Base-by-base conservation (phyloP, 2,329 filamentous ascomycete genomes). In the Calonectria hawksworthii region DNA sequence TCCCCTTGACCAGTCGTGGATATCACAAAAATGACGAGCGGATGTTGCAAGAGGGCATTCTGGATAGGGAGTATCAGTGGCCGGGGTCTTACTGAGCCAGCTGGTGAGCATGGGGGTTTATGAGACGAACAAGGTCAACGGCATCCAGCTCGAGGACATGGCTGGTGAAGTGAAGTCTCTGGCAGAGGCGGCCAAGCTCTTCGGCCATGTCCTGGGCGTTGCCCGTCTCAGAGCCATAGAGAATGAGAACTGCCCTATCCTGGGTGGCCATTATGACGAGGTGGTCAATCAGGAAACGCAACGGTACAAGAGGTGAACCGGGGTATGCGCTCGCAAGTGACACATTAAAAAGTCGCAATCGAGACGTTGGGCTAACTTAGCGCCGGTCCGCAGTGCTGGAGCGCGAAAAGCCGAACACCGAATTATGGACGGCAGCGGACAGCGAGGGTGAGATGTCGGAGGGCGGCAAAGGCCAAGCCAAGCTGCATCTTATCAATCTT, bases 1-100 rank as follows among this genome's bases (percentile, higher is more conserved):
- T 99, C 96, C 8, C 97, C 97, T 86, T 99, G 96, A 7, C 97
- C 97, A 0, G 97, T 98, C 0, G 97, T 99, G 7, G 97, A 98
- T 26, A 98, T 88, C 74, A 95, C 92, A 80, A 99, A 94, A 66
- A 99, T 88, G 32, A 95, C 91, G 26, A 96, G 85, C 1, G 85
- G 86, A 72, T 89, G 86, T 70, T 86, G 86, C 13, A 90, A 80
- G 30, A 93, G 84, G 30, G 87, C 83, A 75, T 86, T 89, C 92
- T 92, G 50, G 28, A 68, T 51, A 75, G 75, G 69, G 80, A 36
- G n/a, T 11, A 41, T 80, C 23, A 81, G 78, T 30, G 30, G 70
- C 44, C 4, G 21, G 38, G 38, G 23, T 32, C 16, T n/a, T 32
- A 13, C 26, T 21, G 30, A 16, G 41, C 10, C 34, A 18, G 52